Evolutionary conservation across 2,329 filamentous ascomycete genomes (phyloP), one percentile per base, ranked within the genome.

Genomic region (Incumbomyces delicatus): DNA sequence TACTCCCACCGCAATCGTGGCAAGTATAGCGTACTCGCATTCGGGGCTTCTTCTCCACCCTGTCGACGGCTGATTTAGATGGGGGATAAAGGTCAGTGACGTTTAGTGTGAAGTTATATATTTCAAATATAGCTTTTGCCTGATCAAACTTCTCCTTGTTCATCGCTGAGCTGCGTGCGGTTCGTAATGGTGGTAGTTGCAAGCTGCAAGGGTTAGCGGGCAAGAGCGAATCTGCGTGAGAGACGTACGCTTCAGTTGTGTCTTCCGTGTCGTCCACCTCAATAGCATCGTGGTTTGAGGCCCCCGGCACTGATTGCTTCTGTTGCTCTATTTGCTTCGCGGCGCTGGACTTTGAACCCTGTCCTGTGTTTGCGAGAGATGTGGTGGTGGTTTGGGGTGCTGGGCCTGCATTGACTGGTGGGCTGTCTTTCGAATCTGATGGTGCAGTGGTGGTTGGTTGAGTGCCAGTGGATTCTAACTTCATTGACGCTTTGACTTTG

Each of bases 1-100:
- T 94, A 18, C 77, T 76, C 12, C 82, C 78, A 49, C 81, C 77
- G 69, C 89, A 95, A 55, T 78, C 75, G 66, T 95, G 89, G 65
- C 89, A 95, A 52, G 77, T 81, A 38, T 69, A 70, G 42, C 62
- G 68, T 29, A 73, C 66, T 35, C 69, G 61, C 66, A 72, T 70
- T 48, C 68, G 66, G 44, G 71, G 67, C 18, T 65, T 63, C 50
- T 70, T 71, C 42, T 66, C 60, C 8, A 72, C 66, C 39, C 69
- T 63, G 47, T 66, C 61, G 18, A 29, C 22, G 12, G 11, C 18
- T 5, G 18, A n/a, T 62, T 60, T 48, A 48, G 54, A 41, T 14
- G 61, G 57, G 3, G 60, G 57, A 46, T 63, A 65, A 67, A 65
- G 69, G 48, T 70, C 68, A 30, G 61, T 61, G 8, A 64, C 61